These are phyloP conservation scores for Giardia duodenalis DNA, from an alignment of 208 protist species.

Conservation along the genomic window DNA sequence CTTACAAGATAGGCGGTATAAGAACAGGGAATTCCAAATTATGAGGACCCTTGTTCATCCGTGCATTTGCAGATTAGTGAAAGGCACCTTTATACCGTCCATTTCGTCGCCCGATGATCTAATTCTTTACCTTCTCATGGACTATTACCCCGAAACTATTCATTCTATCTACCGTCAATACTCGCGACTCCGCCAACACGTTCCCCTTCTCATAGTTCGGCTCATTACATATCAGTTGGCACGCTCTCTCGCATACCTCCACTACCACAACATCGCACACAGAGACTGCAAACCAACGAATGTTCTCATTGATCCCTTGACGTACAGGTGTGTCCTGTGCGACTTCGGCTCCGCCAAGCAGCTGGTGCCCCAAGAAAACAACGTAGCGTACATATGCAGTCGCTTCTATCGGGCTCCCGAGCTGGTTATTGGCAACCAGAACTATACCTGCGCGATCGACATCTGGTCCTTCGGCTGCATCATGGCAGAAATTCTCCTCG, in stretches of 20 bases:
- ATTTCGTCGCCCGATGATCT: slow-evolving; percentile 57
- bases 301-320: slow-evolving; percentile 58
- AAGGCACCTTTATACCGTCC: slow-evolving; percentile 68
- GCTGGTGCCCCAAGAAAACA: slow-evolving; percentile 29
- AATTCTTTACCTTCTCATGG: slow-evolving; percentile 93
- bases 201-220: slow-evolving; percentile 39
- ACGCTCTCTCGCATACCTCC: slow-evolving; percentile 82
- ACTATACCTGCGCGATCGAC: slow-evolving; percentile 49
- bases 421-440: slow-evolving; percentile 45
- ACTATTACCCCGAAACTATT: slow-evolving; percentile 88
- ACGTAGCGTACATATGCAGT: slow-evolving; percentile 47
- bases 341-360: slow-evolving; percentile 67
- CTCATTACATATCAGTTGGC: slow-evolving; percentile 83
- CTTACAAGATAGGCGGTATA: slow-evolving; percentile 21
- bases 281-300: slow-evolving; percentile 49
- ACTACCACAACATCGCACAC: slow-evolving; percentile 69
- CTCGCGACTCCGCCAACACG: slow-evolving; percentile 67
- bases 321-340: slow-evolving; percentile 72
- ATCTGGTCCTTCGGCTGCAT: slow-evolving; percentile 52
- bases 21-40: slow-evolving; percentile 87
- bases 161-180: slow-evolving; percentile 68
- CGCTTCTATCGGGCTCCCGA: slow-evolving; percentile 55
- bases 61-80: slow-evolving; percentile 74
- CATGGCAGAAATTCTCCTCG: slow-evolving; percentile 47
- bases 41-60: slow-evolving; percentile 64